phyloP scores from a whole-genome alignment of 2,329 filamentous ascomycete species.

The Shiraia bambusicola region DNA sequence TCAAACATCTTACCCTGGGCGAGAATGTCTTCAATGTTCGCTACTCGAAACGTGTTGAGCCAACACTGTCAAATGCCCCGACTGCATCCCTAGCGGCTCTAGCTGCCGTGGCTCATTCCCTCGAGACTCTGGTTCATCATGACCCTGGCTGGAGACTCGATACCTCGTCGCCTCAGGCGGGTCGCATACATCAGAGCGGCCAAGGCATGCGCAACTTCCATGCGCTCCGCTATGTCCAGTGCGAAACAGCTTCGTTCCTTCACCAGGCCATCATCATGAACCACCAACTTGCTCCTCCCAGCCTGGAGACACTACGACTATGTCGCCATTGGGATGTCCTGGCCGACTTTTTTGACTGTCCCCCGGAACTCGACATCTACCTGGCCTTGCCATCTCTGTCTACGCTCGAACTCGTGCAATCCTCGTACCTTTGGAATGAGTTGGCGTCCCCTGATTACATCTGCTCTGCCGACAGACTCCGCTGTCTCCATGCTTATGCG shows the following conservation, averaged over 20 bases:
- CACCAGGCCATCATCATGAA: constrained; percentile 30
- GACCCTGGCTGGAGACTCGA: constrained; percentile 27
- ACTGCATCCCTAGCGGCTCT: constrained; percentile 28
- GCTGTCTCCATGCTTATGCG: constrained; percentile 29
- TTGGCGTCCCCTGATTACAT: constrained; percentile 20
- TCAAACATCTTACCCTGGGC: constrained; percentile 37
- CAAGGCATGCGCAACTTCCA: constrained; percentile 37
- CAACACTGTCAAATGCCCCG: constrained; percentile 19
- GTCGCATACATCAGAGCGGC: constrained; percentile 19
- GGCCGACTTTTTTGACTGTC: constrained; percentile 31
- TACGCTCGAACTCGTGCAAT: constrained; percentile 32
- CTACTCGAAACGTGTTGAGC: constrained; percentile 9
- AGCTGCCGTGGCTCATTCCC: constrained; percentile 31
- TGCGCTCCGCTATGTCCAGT: constrained; percentile 29
- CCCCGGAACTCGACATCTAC: constrained; percentile 29
- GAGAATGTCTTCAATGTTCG: constrained; percentile 37
- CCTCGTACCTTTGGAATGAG: constrained; percentile 12
- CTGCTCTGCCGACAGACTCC: constrained; percentile 24
- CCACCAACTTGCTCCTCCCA: constrained; percentile 30
- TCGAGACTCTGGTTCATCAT: constrained; percentile 31
- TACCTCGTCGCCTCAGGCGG: constrained; percentile 13
- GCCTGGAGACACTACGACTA: constrained; percentile 30
- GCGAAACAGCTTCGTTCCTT: constrained; percentile 35
- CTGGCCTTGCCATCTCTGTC: constrained; percentile 26
- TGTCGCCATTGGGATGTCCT: constrained; percentile 23